Evolutionary conservation across 106 monocot genomes (phyloP), one percentile per base, ranked within the genome.

Genomic region (Phalaenopsis equestris): DNA sequence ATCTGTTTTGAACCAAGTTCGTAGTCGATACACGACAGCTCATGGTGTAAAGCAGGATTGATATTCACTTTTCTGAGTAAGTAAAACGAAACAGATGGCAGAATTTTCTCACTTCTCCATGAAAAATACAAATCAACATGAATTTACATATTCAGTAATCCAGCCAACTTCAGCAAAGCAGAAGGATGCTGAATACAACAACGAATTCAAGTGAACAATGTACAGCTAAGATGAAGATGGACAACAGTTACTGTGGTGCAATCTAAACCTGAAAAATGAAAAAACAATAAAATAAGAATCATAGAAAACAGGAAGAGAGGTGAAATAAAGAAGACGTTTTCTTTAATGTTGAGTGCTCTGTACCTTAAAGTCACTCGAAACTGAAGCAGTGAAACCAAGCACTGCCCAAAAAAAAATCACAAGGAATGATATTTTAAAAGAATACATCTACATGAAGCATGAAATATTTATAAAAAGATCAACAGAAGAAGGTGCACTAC

Each of bases 401-500:
- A 77, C 81, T 75, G 65, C 41, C 30, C 30, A 75, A 79, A 75
- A 82, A 67, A 42, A 55, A 58, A 14, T 56, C 55, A 52, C 11
- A 38, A 48, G 30, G 75, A 79, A 55, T 38, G 61, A 39, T 70
- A 39, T 39, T 10, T 70, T 2, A 65, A 61, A 65, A 24, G 9
- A 2, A 61, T 19, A 17, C 21, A 5, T 70, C 70, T 15, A 39
- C 10, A 72, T 19, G 11, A 72, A 56, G 17, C 47, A 70, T 70
- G 39, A 70, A 70, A 39, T 4, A 70, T 37, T 75, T 38, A 75
- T 81, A n/a, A 52, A 39, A 48, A 55, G 1, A 6, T 11, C 82
- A 41, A 84, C 84, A 77, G 75, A 75, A 80, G 70, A 70, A 78
- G 39, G 77, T 81, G 38, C 72, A 77, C 70, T 84, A 52, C 48